Percentiles rank a stretch among this genome's conserved stretches.
Conservation (phyloP, 1,284 basidiomycete genomes). For the Ceratobasidium sp. region DNA sequence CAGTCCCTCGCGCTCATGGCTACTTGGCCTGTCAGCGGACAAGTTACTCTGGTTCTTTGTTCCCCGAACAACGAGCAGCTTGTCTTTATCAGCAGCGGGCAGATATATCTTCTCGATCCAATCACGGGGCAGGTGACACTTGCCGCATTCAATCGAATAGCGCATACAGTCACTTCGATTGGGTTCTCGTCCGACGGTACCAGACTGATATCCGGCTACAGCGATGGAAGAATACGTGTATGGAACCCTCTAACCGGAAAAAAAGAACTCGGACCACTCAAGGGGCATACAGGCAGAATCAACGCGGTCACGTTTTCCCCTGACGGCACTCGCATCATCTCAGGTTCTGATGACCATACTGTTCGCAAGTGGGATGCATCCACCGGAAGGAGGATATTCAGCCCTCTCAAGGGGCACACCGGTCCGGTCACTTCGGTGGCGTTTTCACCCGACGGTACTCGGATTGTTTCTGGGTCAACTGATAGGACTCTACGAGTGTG, state of each 20-base stretch:
- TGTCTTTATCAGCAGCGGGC: background rate
- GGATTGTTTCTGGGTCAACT: slow-evolving; percentile 20
- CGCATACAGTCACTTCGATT: background rate
- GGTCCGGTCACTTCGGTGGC: background rate
- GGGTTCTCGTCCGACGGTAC: background rate
- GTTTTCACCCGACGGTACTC: slow-evolving; percentile 7
- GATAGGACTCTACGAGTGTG: slow-evolving; percentile 25
- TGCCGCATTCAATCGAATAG: background rate
- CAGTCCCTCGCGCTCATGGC: background rate
- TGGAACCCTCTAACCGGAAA: background rate
- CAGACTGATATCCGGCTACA: background rate
- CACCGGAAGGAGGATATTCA: background rate
- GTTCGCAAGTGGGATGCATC: slow-evolving; percentile 4
- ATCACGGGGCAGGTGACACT: background rate
- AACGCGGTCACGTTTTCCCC: slow-evolving; percentile 29
- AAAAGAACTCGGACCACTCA: background rate
- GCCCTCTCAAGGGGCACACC: too few relatives aligned
- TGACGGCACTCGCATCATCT: too few relatives aligned
- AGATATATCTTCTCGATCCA: too few relatives aligned
- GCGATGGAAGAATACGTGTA: background rate
- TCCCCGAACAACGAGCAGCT: background rate
- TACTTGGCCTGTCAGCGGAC: too few relatives aligned
- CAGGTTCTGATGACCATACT: background rate
- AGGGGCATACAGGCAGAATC: slow-evolving; percentile 43
- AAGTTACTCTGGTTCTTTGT: background rate